Conservation (phyloP, 176 grass and related monocot genomes). For the Coix lacrymajobi region DNA sequence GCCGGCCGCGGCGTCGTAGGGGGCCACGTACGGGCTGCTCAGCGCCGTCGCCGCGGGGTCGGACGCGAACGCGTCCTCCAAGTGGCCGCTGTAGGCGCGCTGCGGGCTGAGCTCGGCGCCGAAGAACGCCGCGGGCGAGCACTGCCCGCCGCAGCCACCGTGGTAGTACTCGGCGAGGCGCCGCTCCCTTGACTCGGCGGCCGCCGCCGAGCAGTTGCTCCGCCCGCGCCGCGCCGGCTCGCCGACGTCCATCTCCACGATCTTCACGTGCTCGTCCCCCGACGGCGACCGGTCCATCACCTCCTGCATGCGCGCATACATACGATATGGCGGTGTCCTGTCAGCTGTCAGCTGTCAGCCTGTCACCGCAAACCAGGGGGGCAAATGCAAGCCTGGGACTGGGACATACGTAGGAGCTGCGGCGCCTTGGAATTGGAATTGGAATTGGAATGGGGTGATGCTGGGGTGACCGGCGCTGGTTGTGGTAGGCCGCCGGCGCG, state of each 20-base stretch:
- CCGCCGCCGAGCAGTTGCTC: slow-evolving; percentile 44
- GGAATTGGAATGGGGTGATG: slow-evolving; percentile 8
- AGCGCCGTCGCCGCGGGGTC: slow-evolving; percentile 18
- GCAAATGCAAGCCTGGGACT: neutral
- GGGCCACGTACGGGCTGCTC: slow-evolving; percentile 25
- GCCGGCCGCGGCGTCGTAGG: neutral
- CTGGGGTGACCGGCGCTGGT: slow-evolving; percentile 50
- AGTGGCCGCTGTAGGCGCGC: slow-evolving; percentile 37
- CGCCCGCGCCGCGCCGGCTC: slow-evolving; percentile 39
- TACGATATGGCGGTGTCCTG: neutral
- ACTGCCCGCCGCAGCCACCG: neutral
- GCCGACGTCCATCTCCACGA: slow-evolving; percentile 68
- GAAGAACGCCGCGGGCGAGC: slow-evolving; percentile 30
- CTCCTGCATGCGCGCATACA: slow-evolving; percentile 25
- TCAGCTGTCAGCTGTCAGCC: no score
- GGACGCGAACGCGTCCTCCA: slow-evolving; percentile 38
- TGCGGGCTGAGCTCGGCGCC: slow-evolving; percentile 36
- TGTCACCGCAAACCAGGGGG: no score
- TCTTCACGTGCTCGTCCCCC: slow-evolving; percentile 55
- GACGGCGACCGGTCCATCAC: slow-evolving; percentile 59
- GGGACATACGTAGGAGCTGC: slow-evolving; percentile 57
- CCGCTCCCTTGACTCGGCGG: slow-evolving; percentile 17
- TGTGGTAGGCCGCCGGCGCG: neutral
- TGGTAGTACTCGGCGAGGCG: slow-evolving; percentile 29
- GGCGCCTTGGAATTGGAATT: neutral